Evolutionary conservation across 1,284 basidiomycete genomes (phyloP).

Genomic region (Fomes fomentarius): DNA sequence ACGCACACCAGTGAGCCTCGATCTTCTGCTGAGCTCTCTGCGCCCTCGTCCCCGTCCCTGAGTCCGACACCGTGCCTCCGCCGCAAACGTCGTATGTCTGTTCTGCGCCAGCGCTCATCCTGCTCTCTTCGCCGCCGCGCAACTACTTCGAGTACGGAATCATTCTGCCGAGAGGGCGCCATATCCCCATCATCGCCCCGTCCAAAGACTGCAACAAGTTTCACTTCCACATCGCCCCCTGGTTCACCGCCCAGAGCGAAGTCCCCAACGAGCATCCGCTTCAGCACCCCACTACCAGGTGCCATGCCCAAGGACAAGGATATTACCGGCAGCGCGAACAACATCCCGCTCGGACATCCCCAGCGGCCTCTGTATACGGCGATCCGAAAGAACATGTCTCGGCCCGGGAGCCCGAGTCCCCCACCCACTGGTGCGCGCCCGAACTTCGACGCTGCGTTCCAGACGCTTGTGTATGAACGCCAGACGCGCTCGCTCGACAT

Average conservation of each 20-base stretch:
- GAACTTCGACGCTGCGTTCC: constrained; percentile 31
- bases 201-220: constrained; percentile 15
- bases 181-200: constrained; percentile 1
- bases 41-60: constrained; percentile 12
- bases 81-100: constrained; percentile 40
- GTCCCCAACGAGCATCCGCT: constrained; percentile 15
- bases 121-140: constrained; percentile 40
- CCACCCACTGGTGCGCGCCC: not conserved
- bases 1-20: constrained; percentile 17
- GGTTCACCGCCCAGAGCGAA: constrained; percentile 15
- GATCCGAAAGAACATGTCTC: constrained; percentile 60
- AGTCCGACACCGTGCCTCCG: constrained; percentile 40
- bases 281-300: constrained; percentile 13
- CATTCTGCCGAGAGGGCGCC: constrained; percentile 5
- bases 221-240: constrained; percentile 12
- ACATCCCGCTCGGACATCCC: constrained; percentile 26
- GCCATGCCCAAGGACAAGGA: not conserved
- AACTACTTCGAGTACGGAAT: constrained; percentile 26
- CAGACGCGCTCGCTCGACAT: constrained; percentile 27
- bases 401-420: constrained; percentile 37
- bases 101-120: constrained; percentile 42
- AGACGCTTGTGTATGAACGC: constrained; percentile 25
- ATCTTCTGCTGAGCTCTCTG: constrained; percentile 2
- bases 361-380: constrained; percentile 63
- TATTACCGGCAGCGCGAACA: not conserved